A percentile compares a stretch with the other conserved stretches of the same genome.
Conservation (phyloP, 169 alveolate genomes). For the Plasmodium vivax region DNA sequence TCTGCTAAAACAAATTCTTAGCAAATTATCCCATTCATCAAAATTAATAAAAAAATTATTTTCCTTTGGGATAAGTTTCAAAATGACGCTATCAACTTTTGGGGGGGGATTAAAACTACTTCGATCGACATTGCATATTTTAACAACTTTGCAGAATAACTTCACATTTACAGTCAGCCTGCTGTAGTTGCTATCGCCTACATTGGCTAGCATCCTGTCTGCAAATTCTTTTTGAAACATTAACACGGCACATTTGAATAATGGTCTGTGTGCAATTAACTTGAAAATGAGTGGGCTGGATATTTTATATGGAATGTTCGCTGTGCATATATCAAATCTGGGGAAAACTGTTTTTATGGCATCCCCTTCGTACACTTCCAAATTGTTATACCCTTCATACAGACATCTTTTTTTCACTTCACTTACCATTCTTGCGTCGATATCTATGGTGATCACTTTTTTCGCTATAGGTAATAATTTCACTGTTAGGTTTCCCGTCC, state of each 20-base stretch:
- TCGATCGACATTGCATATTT: constrained; percentile 95
- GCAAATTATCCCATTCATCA: constrained; percentile 99
- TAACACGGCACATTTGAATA: constrained; percentile 97
- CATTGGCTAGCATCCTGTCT: constrained; percentile 96
- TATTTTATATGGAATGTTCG: constrained; percentile 99
- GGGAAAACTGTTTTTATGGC: constrained; percentile 95
- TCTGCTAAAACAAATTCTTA: constrained; percentile 97
- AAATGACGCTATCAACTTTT: constrained; percentile 98
- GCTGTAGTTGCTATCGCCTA: constrained; percentile 96
- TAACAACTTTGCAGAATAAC: constrained; percentile 89
- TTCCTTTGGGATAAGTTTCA: constrained; percentile 95
- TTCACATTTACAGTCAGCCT: constrained; percentile 97
- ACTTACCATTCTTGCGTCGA: constrained; percentile 99
- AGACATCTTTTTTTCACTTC: constrained; percentile 97
- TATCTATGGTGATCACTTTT: constrained; percentile 97
- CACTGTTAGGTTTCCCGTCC: constrained; percentile 98
- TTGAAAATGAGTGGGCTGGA: constrained; percentile 99
- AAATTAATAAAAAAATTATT: constrained; percentile 88
- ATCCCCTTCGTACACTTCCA: constrained; percentile 93
- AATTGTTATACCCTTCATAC: constrained; percentile 88
- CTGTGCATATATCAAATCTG: constrained; percentile 97
- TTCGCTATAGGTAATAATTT: constrained; percentile 95
- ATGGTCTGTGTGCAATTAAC: constrained; percentile 96
- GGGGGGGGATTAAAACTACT: constrained; percentile 99
- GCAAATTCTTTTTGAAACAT: constrained; percentile 99